Percentiles rank a stretch among this genome's conserved stretches.
These are phyloP conservation scores for Bothriochloa decipiens DNA, from an alignment of 176 grass and related monocot species.

Conservation along the genomic window DNA sequence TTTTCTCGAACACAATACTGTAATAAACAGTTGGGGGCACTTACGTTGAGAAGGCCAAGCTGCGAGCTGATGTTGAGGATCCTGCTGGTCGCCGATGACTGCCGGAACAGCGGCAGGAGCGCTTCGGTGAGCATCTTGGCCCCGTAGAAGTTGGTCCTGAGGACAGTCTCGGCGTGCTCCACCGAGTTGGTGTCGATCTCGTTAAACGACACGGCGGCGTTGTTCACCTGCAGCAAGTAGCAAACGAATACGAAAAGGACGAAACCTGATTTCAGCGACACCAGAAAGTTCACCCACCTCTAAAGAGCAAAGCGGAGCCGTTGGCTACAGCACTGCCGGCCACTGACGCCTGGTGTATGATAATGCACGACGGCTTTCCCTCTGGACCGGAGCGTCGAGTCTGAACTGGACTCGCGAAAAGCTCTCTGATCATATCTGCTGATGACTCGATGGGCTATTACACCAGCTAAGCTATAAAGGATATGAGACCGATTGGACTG, in stretches of 20 bases:
- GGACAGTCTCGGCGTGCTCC: slow-evolving; percentile 79
- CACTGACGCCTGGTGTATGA: neutral
- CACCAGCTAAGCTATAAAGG: neutral
- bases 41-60: slow-evolving; percentile 92
- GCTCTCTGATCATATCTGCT: neutral
- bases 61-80: slow-evolving; percentile 94
- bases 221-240: slow-evolving; percentile 66
- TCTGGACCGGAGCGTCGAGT: neutral
- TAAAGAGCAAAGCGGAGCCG: slow-evolving; percentile 3
- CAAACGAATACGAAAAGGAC: neutral
- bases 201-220: slow-evolving; percentile 91
- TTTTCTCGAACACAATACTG: no score
- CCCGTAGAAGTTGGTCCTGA: slow-evolving; percentile 82
- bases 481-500: slow-evolving; percentile 4
- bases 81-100: slow-evolving; percentile 56
- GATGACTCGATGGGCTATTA: neutral
- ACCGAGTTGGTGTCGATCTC: slow-evolving; percentile 83
- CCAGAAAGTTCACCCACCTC: slow-evolving; percentile 2
- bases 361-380: neutral
- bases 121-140: slow-evolving; percentile 72
- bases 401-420: slow-evolving; percentile 16
- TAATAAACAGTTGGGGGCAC: slow-evolving; percentile 2
- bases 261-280: neutral
- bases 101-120: slow-evolving; percentile 78
- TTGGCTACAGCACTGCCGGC: slow-evolving; percentile 3